Base-by-base conservation (phyloP, 345 rosid species). In the Brassica carinata region DNA sequence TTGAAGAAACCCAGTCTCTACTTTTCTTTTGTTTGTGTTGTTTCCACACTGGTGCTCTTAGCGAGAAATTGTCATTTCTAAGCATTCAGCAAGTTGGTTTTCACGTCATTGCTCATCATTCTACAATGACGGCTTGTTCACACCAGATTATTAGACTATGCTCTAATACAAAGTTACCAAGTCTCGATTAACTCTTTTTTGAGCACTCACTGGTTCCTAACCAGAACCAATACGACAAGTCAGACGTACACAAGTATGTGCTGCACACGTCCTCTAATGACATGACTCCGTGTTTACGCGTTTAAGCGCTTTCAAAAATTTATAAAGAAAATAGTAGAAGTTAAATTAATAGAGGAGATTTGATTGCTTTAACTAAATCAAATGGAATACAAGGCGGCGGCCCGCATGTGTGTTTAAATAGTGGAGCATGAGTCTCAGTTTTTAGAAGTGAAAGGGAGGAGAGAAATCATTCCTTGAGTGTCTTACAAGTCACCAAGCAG, bases 91-190 rank as follows among this genome's bases (percentile, higher is more conserved):
- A 79, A 79, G 68, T 73, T 73, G 82, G 82, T n/a, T n/a, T n/a
- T 59, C 64, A 79, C 70, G 78, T 11, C 45, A 67, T 27, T 73
- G 43, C 26, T 43, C 53, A 48, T 48, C 64, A 19, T 79, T 79
- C 83, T 62, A 79, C 69, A 61, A 67, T 74, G 83, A 73, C 83
- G 83, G 83, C 83, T 73, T 36, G 69, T 73, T 73, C 73, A 67
- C 78, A 79, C 62, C 69, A 43, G 23, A 15, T 17, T 51, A 10
- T 13, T 51, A 38, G 26, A 64, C 11, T 33, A 61, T 69, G 59
- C 68, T 40, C 59, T 26, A 9, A 0, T 15, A 38, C 11, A 40
- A 10, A 38, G 9, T 18, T 69, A 59, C 62, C 59, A 38, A 8
- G 5, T 26, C 65, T 34, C 53, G 8, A 74, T 33, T 23, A 23